These are phyloP conservation scores for Lipomyces sp. DNA, from an alignment of 805 yeast genomes.

Conservation along the genomic window DNA sequence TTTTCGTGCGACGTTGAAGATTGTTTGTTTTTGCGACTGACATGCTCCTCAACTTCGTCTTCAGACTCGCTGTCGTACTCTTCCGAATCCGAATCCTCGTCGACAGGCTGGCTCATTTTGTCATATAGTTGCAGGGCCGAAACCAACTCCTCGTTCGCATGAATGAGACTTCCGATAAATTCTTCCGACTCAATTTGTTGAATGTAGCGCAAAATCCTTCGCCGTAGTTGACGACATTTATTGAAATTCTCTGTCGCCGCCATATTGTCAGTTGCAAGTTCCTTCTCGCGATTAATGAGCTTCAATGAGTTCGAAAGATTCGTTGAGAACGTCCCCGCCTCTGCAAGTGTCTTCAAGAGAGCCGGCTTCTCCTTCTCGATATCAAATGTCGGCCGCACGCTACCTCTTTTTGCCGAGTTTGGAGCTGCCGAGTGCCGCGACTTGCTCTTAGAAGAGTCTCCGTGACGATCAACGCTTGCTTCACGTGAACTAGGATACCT, in stretches of 20 bases:
- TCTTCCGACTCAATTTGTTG: conserved; percentile 84
- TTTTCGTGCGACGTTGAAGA: background rate
- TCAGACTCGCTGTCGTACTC: conserved; percentile 44
- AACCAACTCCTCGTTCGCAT: conserved; percentile 88
- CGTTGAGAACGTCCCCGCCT: conserved; percentile 71
- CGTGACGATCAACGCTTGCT: no score
- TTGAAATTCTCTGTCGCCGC: conserved; percentile 66
- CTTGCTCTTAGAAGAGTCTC: background rate
- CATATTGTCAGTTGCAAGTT: conserved; percentile 60
- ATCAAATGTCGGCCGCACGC: conserved; percentile 22
- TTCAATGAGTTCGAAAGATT: conserved; percentile 59
- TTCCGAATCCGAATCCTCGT: conserved; percentile 44
- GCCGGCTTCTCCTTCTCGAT: conserved; percentile 68
- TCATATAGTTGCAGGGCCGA: conserved; percentile 68
- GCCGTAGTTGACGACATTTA: conserved; percentile 68
- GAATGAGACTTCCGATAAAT: conserved; percentile 78
- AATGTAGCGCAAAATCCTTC: conserved; percentile 74
- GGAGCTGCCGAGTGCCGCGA: background rate
- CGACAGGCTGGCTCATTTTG: conserved; percentile 47
- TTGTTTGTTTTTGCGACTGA: background rate
- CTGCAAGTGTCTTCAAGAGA: conserved; percentile 65
- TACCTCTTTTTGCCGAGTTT: background rate
- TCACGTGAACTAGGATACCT: no score
- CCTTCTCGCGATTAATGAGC: conserved; percentile 43
- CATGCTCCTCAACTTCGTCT: conserved; percentile 22